Conservation (phyloP, 2,329 filamentous ascomycete genomes). For the Ascochyta rabiei region DNA sequence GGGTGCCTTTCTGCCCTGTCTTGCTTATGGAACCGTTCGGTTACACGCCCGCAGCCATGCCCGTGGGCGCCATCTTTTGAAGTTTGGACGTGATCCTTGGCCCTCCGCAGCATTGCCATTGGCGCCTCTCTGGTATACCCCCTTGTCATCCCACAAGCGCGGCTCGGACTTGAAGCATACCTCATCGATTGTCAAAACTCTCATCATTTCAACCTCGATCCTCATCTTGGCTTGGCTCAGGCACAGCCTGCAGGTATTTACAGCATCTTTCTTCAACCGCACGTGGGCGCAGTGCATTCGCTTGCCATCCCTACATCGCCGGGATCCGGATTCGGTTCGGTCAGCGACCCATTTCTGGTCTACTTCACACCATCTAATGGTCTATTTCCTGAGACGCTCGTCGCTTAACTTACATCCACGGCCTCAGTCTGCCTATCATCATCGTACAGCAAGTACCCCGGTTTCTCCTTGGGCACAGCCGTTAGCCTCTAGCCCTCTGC, state of each 20-base stretch:
- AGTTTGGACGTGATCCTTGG: constrained; percentile 28
- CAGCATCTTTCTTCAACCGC: constrained; percentile 38
- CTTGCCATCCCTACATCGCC: constrained; percentile 35
- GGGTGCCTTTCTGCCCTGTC: constrained; percentile 35
- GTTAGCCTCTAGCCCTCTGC: constrained; percentile 40
- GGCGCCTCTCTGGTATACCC: constrained; percentile 26
- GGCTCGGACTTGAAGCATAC: constrained; percentile 39
- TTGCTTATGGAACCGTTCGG: constrained; percentile 44
- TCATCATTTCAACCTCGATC: constrained; percentile 24
- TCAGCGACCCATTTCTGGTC: constrained; percentile 34
- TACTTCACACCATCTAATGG: constrained; percentile 30
- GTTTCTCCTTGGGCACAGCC: constrained; percentile 38
- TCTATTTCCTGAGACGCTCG: constrained; percentile 31
- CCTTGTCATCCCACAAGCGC: constrained; percentile 32
- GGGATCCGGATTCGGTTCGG: constrained; percentile 45
- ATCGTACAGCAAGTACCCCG: constrained; percentile 34
- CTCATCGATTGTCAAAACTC: constrained; percentile 28
- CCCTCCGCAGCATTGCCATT: constrained; percentile 37
- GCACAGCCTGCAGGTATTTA: constrained; percentile 50
- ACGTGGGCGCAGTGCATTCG: constrained; percentile 39
- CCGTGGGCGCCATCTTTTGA: constrained; percentile 42
- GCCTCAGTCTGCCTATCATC: constrained; percentile 39
- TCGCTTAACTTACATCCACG: constrained; percentile 39
- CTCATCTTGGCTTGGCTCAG: constrained; percentile 38
- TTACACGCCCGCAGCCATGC: constrained; percentile 43